Evolutionary conservation across 768 basidiomycete species (phyloP), one percentile per base, ranked within the genome.

Genomic region (Sporobolomyces pararoseus): DNA sequence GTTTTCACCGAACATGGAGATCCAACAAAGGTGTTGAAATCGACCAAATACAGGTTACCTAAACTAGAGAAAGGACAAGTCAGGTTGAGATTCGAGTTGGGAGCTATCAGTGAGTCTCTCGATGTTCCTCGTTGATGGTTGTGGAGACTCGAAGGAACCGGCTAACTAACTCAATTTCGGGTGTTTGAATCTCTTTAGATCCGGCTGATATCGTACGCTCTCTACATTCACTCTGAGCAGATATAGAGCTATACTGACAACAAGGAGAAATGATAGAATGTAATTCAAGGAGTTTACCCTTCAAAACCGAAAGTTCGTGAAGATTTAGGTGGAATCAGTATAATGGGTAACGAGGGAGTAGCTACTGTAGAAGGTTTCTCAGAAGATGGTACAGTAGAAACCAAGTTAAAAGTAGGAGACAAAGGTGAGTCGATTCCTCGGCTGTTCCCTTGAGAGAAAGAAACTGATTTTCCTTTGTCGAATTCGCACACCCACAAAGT

Each of bases 331-430:
- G 23, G 61, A 63, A 39, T 65, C 54, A 69, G 63, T 27, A 71
- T 74, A 35, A 72, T 73, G 59, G 76, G 76, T 21, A 77, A 74
- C 60, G 76, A 77, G 55, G 76, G 75, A 14, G 67, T 74, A 19
- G 76, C 68, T 14, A 71, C 71, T 1, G 71, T 77, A 3, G 75
- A 76, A 47, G 71, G 71, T 1, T 65, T 76, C 51, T 21, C 62
- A 35, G 68, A 70, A 32, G 69, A 71, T 35, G 68, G 72, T 3
- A 39, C 25, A 3, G 67, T 71, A 2, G 73, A 74, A 55, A 55
- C 25, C 23, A 44, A 46, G 32, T 55, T 76, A 29, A 65, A 73
- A 42, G 32, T 66, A 7, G 72, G 76, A 0, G 72, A 75, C 35
- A 35, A 67, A 53, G 75, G 74, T 73, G 32, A 39, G 66, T 21